A percentile compares a stretch with the other conserved stretches of the same genome.
phyloP scores from a whole-genome alignment of 2,329 filamentous ascomycete species.

The Ophiostoma quercus region DNA sequence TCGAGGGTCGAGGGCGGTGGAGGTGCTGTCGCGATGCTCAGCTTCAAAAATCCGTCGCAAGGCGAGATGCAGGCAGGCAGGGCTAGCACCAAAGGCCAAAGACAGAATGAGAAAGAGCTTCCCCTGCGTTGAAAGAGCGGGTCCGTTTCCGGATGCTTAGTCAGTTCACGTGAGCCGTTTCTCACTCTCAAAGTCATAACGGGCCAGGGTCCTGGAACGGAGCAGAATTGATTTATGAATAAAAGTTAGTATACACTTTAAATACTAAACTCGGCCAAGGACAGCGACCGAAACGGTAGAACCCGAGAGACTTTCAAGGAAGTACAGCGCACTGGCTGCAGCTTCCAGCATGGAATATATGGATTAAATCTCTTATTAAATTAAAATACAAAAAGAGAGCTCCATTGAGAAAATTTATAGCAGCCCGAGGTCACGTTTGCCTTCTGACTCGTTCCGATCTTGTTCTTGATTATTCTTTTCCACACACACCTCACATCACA shows the following conservation, averaged over 20 bases:
- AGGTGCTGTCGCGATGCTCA: conserved; percentile 10
- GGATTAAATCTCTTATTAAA: background rate
- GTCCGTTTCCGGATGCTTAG: conserved; percentile 1
- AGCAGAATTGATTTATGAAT: background rate
- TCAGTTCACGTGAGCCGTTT: background rate
- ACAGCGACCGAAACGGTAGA: background rate
- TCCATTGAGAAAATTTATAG: conserved; percentile 13
- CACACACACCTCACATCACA: background rate
- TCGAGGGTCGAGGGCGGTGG: background rate
- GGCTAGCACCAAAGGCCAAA: background rate
- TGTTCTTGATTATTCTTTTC: background rate
- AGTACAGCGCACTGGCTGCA: background rate
- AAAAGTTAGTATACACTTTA: conserved; percentile 1
- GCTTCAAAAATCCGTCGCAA: conserved; percentile 3
- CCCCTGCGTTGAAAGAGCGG: conserved; percentile 9
- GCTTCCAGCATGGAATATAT: background rate
- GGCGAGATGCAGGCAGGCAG: background rate
- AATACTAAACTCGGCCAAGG: background rate
- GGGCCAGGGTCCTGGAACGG: background rate
- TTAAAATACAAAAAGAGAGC: conserved; percentile 1
- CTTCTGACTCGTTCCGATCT: background rate
- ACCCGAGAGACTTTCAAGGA: conserved; percentile 7
- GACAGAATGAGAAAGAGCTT: conserved; percentile 2
- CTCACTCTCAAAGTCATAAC: background rate
- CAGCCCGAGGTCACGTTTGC: background rate